A percentile compares a stretch with the other conserved stretches of the same genome.
Evolutionary conservation across 108 stramenopile species (phyloP).

Genomic region (Epithemia pelagica): DNA sequence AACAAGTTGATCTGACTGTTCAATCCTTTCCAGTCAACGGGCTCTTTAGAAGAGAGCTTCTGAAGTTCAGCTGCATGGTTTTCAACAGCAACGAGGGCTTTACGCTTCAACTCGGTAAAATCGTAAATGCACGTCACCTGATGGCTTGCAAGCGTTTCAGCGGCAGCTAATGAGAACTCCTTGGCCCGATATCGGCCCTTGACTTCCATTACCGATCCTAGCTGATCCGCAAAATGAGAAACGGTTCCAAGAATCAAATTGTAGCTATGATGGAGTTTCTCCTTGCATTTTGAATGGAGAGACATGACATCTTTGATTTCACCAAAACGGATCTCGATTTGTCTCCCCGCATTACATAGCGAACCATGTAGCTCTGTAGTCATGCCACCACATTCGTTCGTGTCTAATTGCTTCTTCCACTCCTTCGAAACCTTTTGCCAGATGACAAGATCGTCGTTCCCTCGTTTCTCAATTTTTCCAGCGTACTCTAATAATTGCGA

Average conservation of each 20-base stretch:
- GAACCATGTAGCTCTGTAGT: background rate
- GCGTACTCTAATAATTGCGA: background rate
- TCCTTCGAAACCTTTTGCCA: background rate
- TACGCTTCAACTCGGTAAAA: background rate
- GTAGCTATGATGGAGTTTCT: too few species aligned
- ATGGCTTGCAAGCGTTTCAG: background rate
- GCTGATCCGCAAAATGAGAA: too few species aligned
- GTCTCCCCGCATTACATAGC: background rate
- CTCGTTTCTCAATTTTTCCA: background rate
- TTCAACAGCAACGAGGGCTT: conserved; percentile 13
- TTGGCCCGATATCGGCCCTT: background rate
- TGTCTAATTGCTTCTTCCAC: background rate
- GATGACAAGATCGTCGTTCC: background rate
- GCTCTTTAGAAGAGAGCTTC: too few species aligned
- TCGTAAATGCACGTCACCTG: background rate
- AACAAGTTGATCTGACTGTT: background rate
- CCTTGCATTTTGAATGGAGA: too few species aligned
- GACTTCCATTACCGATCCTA: background rate
- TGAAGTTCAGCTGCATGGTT: conserved; percentile 8
- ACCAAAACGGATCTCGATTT: too few species aligned
- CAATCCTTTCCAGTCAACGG: background rate
- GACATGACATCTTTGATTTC: too few species aligned
- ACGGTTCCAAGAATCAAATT: too few species aligned
- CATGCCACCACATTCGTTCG: background rate
- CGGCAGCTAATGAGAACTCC: background rate